These are phyloP conservation scores for Calonectria naviculata DNA, from an alignment of 2,329 filamentous ascomycete genomes.

Conservation along the genomic window DNA sequence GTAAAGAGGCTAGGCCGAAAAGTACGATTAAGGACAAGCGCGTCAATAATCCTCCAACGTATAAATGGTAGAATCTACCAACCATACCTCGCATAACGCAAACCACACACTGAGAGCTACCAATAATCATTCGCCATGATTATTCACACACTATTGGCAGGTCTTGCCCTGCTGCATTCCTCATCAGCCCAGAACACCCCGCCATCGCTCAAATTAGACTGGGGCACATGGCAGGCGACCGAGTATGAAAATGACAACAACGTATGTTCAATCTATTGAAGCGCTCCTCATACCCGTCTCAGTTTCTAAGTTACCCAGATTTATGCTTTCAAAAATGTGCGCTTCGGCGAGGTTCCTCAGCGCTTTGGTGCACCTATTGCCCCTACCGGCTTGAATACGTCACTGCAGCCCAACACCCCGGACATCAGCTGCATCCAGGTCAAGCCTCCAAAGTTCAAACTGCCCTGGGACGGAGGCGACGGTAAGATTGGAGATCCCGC, in stretches of 20 bases:
- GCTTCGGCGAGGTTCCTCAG: conserved; percentile 11
- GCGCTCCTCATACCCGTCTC: background rate
- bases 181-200: background rate
- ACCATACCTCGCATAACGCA: background rate
- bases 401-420: background rate
- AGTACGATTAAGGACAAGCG: background rate
- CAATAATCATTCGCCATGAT: background rate
- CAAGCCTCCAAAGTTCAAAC: background rate
- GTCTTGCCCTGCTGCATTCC: background rate
- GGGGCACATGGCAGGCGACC: background rate
- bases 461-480: too few relatives aligned
- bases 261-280: background rate
- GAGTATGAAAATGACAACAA: background rate
- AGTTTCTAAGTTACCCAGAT: background rate
- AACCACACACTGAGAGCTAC: background rate
- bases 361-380: background rate
- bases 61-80: background rate
- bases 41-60: background rate
- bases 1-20: background rate
- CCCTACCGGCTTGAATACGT: background rate
- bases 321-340: conserved; percentile 13
- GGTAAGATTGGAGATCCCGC: background rate
- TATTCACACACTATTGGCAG: background rate
- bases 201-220: background rate
- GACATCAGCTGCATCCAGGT: conserved; percentile 5